phyloP scores from a whole-genome alignment of 345 rosid species.

The Acer saccharum region DNA sequence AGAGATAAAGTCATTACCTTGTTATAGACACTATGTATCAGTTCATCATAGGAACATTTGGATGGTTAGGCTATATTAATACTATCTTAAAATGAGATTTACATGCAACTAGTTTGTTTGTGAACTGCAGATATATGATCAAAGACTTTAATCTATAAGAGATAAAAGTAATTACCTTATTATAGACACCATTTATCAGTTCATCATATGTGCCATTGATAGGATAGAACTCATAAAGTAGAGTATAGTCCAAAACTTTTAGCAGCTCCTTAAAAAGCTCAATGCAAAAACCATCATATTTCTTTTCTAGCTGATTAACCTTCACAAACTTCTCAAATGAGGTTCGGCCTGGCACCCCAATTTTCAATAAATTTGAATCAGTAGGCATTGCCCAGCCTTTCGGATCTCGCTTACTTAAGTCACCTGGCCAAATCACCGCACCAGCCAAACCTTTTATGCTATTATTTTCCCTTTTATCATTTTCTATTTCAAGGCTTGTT shows the following conservation, averaged over 20 bases:
- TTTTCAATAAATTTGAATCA: conserved; percentile 26
- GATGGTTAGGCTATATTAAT: background rate
- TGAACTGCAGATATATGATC: background rate
- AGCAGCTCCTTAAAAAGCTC: conserved; percentile 35
- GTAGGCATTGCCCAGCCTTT: conserved; percentile 50
- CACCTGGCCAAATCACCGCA: conserved; percentile 45
- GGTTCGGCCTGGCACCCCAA: conserved; percentile 49
- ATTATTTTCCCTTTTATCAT: background rate
- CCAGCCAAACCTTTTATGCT: conserved; percentile 8
- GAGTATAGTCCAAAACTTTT: conserved; percentile 9
- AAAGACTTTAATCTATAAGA: background rate
- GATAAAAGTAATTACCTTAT: conserved; percentile 43
- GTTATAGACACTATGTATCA: conserved; percentile 36
- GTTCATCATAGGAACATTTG: conserved; percentile 33
- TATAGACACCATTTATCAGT: conserved; percentile 35
- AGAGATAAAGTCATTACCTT: conserved; percentile 38
- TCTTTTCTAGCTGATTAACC: conserved; percentile 16
- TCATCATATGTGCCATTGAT: conserved; percentile 42
- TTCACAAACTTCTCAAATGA: conserved; percentile 47
- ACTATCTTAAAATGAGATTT: background rate
- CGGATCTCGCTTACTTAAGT: conserved; percentile 21
- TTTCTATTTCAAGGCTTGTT: background rate
- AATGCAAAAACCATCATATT: conserved; percentile 52
- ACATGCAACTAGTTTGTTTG: background rate
- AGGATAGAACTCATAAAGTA: conserved; percentile 29